Conservation (phyloP, 345 rosid genomes). For the Linum trigynum region DNA sequence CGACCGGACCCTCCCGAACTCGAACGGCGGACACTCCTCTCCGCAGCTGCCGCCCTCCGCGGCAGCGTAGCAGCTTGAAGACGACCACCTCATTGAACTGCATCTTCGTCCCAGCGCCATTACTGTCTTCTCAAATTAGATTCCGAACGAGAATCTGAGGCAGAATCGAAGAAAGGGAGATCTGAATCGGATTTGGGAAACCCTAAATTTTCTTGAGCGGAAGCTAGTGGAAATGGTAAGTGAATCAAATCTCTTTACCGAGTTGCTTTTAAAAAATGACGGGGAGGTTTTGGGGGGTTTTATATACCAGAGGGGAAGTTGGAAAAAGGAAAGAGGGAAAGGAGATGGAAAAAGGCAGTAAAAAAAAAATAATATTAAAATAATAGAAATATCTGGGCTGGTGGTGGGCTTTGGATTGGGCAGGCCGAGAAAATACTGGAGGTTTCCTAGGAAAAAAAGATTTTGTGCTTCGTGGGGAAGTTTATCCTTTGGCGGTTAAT, state of each 20-base stretch:
- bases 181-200: neutral
- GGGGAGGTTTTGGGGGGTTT: neutral
- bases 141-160: neutral
- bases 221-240: neutral
- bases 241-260: neutral
- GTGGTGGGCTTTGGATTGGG: too few species aligned
- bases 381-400: too few species aligned
- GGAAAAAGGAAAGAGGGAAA: neutral
- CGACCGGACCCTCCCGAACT: conserved; percentile 38
- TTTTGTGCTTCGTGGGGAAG: neutral
- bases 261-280: neutral
- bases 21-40: conserved; percentile 25
- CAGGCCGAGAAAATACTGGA: conserved; percentile 13
- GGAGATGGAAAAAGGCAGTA: neutral
- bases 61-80: conserved; percentile 9
- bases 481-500: conserved; percentile 20
- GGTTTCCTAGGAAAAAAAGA: conserved; percentile 1
- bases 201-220: neutral
- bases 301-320: neutral
- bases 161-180: too few species aligned
- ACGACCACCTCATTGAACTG: conserved; percentile 22
- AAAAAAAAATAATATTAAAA: too few species aligned
- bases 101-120: conserved; percentile 44
- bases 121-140: too few species aligned
- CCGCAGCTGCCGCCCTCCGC: conserved; percentile 13